A percentile compares a stretch with the other conserved stretches of the same genome.
These are phyloP conservation scores for Ustilago sp. DNA, from an alignment of 1,284 basidiomycete genomes.

Conservation along the genomic window DNA sequence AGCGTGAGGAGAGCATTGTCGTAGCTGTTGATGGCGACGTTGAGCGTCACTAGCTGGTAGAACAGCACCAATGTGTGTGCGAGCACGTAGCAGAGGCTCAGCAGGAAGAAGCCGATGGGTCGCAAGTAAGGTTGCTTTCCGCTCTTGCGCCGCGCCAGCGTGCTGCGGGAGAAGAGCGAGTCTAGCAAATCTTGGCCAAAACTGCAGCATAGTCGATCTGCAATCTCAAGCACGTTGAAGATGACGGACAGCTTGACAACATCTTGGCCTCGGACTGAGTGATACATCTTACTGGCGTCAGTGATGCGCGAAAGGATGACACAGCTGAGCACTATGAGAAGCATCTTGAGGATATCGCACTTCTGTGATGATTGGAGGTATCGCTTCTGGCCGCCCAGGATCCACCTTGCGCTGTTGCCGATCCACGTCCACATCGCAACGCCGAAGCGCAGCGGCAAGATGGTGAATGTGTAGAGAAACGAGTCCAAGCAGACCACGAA, in stretches of 20 bases:
- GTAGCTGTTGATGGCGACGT: conserved; percentile 98
- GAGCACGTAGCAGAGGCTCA: conserved; percentile 83
- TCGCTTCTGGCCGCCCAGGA: conserved; percentile 45
- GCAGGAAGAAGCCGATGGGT: conserved; percentile 84
- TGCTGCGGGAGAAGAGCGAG: conserved; percentile 92
- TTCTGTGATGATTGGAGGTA: conserved; percentile 77
- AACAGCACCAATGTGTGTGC: conserved; percentile 93
- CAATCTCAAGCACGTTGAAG: conserved; percentile 89
- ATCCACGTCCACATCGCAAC: conserved; percentile 62
- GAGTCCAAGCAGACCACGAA: conserved; percentile 94
- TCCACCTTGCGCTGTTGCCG: conserved; percentile 52
- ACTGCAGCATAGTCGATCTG: conserved; percentile 91
- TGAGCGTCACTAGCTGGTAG: conserved; percentile 93
- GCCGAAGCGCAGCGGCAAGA: conserved; percentile 84
- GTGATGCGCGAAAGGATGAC: conserved; percentile 83
- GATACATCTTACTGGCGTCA: conserved; percentile 98
- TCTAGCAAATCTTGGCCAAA: conserved; percentile 98
- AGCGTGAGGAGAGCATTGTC: conserved; percentile 95
- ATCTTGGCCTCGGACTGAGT: conserved; percentile 92
- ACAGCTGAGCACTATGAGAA: conserved; percentile 82
- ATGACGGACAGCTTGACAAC: conserved; percentile 95
- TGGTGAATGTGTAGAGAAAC: conserved; percentile 97
- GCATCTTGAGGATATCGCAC: conserved; percentile 84
- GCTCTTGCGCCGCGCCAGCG: conserved; percentile 76
- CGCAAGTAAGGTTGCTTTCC: conserved; percentile 74